These are phyloP conservation scores for Ascoidea tarda DNA, from an alignment of 805 yeast genomes.

Conservation along the genomic window DNA sequence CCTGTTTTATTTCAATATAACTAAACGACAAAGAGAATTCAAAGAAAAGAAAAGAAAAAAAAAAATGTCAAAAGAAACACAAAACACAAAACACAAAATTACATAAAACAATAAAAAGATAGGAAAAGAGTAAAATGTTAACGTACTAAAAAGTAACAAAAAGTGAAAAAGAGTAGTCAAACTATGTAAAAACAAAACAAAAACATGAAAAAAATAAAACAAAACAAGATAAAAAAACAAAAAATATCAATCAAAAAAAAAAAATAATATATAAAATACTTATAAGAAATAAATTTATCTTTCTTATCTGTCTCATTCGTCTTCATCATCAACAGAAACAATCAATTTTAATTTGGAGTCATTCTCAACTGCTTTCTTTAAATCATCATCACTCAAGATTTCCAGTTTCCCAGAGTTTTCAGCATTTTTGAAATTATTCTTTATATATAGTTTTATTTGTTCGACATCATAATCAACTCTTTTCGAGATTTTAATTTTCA, in stretches of 20 bases:
- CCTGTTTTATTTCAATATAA: too few species aligned
- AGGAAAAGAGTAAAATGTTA: background rate
- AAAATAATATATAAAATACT: background rate
- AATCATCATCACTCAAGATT: slow-evolving; percentile 7
- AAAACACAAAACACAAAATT: background rate
- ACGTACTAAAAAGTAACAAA: slow-evolving; percentile 3
- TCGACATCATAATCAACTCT: slow-evolving; percentile 26
- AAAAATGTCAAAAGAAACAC: background rate
- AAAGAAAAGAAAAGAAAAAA: too few species aligned
- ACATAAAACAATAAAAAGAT: background rate
- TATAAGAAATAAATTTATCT: slow-evolving; percentile 9
- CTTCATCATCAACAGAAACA: slow-evolving; percentile 18
- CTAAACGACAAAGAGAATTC: too few species aligned
- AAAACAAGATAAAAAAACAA: background rate
- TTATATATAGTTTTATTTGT: slow-evolving; percentile 23
- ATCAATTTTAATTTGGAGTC: slow-evolving; percentile 20
- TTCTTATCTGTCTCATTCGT: slow-evolving; percentile 18
- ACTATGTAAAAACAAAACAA: background rate
- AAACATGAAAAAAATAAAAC: slow-evolving; percentile 7
- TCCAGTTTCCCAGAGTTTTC: slow-evolving; percentile 20
- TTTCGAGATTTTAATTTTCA: slow-evolving; percentile 35
- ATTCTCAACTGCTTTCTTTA: slow-evolving; percentile 5
- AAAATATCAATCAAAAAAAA: background rate
- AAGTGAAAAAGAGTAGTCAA: background rate
- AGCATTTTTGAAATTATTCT: slow-evolving; percentile 23